Base-by-base conservation (phyloP, 495 filamentous ascomycete species). In the Podospora conica region DNA sequence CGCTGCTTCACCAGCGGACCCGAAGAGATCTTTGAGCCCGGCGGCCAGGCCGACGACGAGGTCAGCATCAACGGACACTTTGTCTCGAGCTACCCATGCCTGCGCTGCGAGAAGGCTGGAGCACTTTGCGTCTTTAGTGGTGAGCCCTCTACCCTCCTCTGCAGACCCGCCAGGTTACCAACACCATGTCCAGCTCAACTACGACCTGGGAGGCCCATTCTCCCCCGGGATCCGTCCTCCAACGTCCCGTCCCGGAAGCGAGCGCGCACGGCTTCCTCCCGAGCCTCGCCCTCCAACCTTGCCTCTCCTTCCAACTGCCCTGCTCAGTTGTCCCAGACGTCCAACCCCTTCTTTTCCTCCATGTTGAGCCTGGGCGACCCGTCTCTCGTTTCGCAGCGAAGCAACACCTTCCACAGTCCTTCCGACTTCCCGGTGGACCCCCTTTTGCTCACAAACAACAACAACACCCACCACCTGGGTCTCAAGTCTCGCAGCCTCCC, bases 101-200 rank as follows among this genome's bases (percentile, higher is more conserved):
- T 40, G 11, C 60, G 70, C 31, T 72, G 70, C 21, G 64, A 59
- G 53, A 69, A 69, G 57, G 70, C 70, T 4, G 63, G 67, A 20
- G 65, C 70, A 11, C 56, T 65, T 3, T 72, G 70, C 65, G 61
- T 69, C 25, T 72, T 67, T 57, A 72, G 70, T 48, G 67, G 70
- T 72, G 57, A 12, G 69, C 67, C 9, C 2, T 11, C 0, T 3
- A 4, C 12, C n/a, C 15, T n/a, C 25, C 53, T 0, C 11, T 3
- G 8, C 10, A 1, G 6, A n/a, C 20, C 28, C 8, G 9, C 40
- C 40, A 0, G 3, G 2, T 22, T 33, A 11, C 58, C 48, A 24
- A 66, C 53, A 25, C 53, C 27, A 11, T 1, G 4, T 15, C 3
- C 23, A 72, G 70, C 70, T 20, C 70, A 69, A 33, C 61, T 69